Conservation (phyloP, 768 basidiomycete species). For the Myochromella boudieri region DNA sequence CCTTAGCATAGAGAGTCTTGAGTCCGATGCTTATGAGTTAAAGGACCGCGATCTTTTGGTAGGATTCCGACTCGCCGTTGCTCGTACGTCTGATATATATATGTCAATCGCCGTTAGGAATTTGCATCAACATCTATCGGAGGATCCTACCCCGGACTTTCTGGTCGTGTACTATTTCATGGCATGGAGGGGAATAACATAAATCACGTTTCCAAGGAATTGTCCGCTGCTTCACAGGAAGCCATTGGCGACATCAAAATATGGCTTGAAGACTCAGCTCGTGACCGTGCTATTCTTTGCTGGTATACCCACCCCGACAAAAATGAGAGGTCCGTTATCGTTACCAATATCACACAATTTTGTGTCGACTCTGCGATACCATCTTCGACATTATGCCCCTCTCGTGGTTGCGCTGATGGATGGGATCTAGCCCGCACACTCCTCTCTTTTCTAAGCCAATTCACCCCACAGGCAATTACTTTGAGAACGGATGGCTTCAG, state of each 20-base stretch:
- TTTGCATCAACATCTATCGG: neutral
- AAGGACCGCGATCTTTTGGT: neutral
- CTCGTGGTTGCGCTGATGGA: neutral
- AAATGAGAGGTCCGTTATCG: neutral
- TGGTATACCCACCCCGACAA: neutral
- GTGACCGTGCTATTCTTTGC: neutral
- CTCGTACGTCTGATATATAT: neutral
- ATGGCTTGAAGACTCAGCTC: neutral
- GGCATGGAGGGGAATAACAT: too few relatives aligned
- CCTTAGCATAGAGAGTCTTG: neutral
- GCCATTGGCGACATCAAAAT: neutral
- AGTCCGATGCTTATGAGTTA: conserved; percentile 3
- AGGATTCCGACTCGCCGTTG: neutral
- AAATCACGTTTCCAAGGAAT: too few relatives aligned
- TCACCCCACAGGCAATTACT: neutral
- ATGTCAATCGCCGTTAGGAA: neutral
- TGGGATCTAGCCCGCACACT: neutral
- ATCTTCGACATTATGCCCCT: neutral
- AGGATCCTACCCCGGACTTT: too few relatives aligned
- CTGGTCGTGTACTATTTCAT: too few relatives aligned
- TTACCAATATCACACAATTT: neutral
- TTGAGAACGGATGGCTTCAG: neutral
- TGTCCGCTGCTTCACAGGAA: neutral
- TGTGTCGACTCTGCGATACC: neutral
- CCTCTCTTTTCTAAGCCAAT: neutral